Percentiles rank a stretch among this genome's conserved stretches.
Evolutionary conservation across 345 rosid species (phyloP).

Genomic region (Populus deltoides): DNA sequence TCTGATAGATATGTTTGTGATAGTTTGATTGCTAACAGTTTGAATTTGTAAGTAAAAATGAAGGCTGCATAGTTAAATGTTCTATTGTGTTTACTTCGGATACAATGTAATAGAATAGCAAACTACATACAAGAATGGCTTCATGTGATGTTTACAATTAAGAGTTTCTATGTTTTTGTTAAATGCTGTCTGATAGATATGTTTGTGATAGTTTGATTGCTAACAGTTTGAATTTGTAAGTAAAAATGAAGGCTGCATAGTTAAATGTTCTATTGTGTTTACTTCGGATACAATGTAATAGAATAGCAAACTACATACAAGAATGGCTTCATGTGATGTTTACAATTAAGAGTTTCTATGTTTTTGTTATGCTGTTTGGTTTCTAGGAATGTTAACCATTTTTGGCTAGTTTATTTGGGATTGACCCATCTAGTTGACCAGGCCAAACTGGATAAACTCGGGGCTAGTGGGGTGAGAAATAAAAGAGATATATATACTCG

Average conservation of each 20-base stretch:
- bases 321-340: neutral
- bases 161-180: neutral
- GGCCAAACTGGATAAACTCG: no score
- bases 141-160: neutral
- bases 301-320: neutral
- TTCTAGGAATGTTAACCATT: neutral
- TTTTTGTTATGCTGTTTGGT: neutral
- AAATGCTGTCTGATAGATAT: slow-evolving; percentile 29
- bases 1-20: slow-evolving; percentile 39
- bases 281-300: neutral
- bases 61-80: slow-evolving; percentile 29
- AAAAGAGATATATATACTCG: no score
- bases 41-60: slow-evolving; percentile 47
- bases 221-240: slow-evolving; percentile 58
- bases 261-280: slow-evolving; percentile 13
- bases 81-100: neutral
- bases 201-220: slow-evolving; percentile 51
- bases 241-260: slow-evolving; percentile 32
- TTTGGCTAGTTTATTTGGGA: neutral
- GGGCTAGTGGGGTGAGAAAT: no score
- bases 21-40: slow-evolving; percentile 58
- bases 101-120: neutral
- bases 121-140: neutral
- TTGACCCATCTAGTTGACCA: no score
- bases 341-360: neutral